A percentile compares a stretch with the other conserved stretches of the same genome.
These are phyloP conservation scores for Gymnopilus dilepis DNA, from an alignment of 768 basidiomycete genomes.

Conservation along the genomic window DNA sequence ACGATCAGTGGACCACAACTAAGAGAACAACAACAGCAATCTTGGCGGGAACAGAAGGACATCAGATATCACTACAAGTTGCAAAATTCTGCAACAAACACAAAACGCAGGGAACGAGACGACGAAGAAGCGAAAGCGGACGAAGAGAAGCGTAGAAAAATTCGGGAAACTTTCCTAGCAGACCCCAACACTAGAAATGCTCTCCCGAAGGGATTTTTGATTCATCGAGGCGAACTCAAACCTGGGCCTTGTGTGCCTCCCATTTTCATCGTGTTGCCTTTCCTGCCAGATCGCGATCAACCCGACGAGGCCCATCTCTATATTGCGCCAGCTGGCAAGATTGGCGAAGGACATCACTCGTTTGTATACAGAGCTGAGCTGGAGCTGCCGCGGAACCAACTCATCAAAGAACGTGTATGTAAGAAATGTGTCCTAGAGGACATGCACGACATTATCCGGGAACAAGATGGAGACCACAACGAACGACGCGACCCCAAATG, in stretches of 20 bases:
- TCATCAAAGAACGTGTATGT: constrained; percentile 43
- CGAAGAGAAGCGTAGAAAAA: neutral
- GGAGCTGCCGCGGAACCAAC: constrained; percentile 52
- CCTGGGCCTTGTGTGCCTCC: constrained; percentile 27
- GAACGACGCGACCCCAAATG: constrained; percentile 17
- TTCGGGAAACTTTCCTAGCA: constrained; percentile 15
- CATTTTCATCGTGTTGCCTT: constrained; percentile 36
- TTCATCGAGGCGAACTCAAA: neutral
- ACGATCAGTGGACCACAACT: neutral
- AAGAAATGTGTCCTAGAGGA: constrained; percentile 40
- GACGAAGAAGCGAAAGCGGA: neutral
- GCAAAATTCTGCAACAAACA: constrained; percentile 1
- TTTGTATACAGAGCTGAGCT: constrained; percentile 54
- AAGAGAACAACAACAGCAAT: neutral
- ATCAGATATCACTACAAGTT: constrained; percentile 17
- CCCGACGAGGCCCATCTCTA: constrained; percentile 54
- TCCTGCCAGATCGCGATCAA: constrained; percentile 26
- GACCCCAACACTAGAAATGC: constrained; percentile 18
- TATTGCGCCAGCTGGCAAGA: constrained; percentile 38
- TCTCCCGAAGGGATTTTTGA: constrained; percentile 7
- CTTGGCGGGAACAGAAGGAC: constrained; percentile 11
- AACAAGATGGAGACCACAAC: constrained; percentile 32
- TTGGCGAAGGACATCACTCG: constrained; percentile 60
- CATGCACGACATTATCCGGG: constrained; percentile 25
- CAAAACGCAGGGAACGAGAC: neutral